Conservation (phyloP, 108 stramenopile genomes). For the Conticribra weissflogii region DNA sequence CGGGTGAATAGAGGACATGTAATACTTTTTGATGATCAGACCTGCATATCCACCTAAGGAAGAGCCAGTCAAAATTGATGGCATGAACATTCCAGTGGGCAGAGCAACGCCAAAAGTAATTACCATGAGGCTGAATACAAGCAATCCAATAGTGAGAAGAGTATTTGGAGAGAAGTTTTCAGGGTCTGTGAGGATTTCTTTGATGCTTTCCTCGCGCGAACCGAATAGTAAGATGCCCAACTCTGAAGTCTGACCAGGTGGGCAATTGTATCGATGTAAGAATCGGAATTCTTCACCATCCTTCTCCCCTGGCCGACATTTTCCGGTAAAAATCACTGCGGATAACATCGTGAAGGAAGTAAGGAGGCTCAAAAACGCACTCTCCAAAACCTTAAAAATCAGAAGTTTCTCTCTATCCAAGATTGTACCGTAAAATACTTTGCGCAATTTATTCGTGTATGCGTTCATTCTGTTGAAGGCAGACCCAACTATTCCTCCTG, state of each 20-base stretch:
- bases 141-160: slow-evolving; percentile 37
- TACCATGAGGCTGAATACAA: slow-evolving; percentile 52
- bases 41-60: slow-evolving; percentile 59
- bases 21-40: slow-evolving; percentile 31
- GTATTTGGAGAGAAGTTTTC: slow-evolving; percentile 35
- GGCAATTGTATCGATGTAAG: slow-evolving; percentile 42
- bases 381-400: neutral
- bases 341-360: neutral
- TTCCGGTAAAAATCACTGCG: neutral
- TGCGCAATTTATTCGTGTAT: neutral
- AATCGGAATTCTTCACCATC: slow-evolving; percentile 7
- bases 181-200: slow-evolving; percentile 56
- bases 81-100: slow-evolving; percentile 65
- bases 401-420: neutral
- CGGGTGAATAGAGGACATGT: slow-evolving; percentile 28
- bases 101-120: slow-evolving; percentile 51
- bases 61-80: slow-evolving; percentile 55
- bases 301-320: neutral
- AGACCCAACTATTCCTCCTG: slow-evolving; percentile 48
- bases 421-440: neutral
- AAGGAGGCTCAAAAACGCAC: neutral
- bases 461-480: slow-evolving; percentile 22
- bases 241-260: slow-evolving; percentile 51
- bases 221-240: slow-evolving; percentile 61
- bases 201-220: slow-evolving; percentile 52